Conservation (phyloP, 2,329 filamentous ascomycete genomes). For the Fusarium zealandicum region DNA sequence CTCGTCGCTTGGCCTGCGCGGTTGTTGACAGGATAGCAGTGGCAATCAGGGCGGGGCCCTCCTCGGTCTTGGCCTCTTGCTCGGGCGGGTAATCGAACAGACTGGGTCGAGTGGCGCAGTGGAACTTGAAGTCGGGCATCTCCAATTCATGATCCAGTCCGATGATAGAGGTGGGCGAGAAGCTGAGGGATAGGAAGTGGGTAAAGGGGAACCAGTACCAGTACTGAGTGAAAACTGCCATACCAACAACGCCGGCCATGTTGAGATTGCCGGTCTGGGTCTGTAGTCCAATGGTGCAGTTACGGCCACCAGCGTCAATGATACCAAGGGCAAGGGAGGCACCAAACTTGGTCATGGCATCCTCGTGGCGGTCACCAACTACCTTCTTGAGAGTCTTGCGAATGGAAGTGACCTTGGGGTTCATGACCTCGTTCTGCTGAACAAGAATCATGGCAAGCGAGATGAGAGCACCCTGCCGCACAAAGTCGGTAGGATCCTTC, state of each 20-base stretch:
- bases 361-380: slow-evolving; percentile 91
- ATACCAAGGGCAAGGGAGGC: slow-evolving; percentile 93
- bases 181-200: slow-evolving; percentile 94
- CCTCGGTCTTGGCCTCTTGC: slow-evolving; percentile 92
- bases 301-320: slow-evolving; percentile 95
- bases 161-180: slow-evolving; percentile 96
- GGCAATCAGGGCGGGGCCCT: slow-evolving; percentile 91
- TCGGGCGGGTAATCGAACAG: slow-evolving; percentile 98
- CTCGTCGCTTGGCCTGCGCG: slow-evolving; percentile 93
- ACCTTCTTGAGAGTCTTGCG: slow-evolving; percentile 95
- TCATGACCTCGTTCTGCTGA: slow-evolving; percentile 99
- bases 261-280: slow-evolving; percentile 98
- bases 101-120: slow-evolving; percentile 92
- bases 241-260: slow-evolving; percentile 97
- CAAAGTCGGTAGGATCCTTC: slow-evolving; percentile 98
- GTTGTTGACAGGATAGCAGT: slow-evolving; percentile 97
- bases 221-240: slow-evolving; percentile 98
- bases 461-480: slow-evolving; percentile 94
- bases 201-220: slow-evolving; percentile 99
- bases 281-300: slow-evolving; percentile 97
- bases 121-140: slow-evolving; percentile 92
- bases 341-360: slow-evolving; percentile 99
- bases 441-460: slow-evolving; percentile 97
- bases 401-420: slow-evolving; percentile 90
- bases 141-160: slow-evolving; percentile 93